These are phyloP conservation scores for Dentipellis sp. DNA, from an alignment of 768 basidiomycete species.

Conservation along the genomic window DNA sequence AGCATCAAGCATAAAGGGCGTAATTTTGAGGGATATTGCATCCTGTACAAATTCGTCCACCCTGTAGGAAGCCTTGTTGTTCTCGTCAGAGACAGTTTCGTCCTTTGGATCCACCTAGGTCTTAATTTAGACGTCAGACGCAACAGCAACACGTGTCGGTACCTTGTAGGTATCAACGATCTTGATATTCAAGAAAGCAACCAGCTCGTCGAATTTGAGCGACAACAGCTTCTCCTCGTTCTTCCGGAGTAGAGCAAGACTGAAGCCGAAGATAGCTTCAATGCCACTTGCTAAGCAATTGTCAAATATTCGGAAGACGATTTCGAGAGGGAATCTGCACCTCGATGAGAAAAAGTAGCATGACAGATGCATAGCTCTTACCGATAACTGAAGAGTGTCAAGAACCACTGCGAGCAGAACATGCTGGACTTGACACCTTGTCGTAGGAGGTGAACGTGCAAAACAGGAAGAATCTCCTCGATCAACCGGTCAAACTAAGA, in stretches of 20 bases:
- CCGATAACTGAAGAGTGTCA: slow-evolving; percentile 96
- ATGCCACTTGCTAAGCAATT: slow-evolving; percentile 95
- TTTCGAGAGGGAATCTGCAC: slow-evolving; percentile 79
- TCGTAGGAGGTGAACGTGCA: slow-evolving; percentile 88
- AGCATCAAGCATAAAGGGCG: slow-evolving; percentile 91
- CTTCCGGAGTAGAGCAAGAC: slow-evolving; percentile 75
- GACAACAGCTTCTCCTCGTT: slow-evolving; percentile 74
- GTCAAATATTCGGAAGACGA: slow-evolving; percentile 95
- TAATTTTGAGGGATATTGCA: slow-evolving; percentile 77
- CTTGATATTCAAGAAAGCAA: slow-evolving; percentile 71
- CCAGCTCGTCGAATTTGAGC: slow-evolving; percentile 87
- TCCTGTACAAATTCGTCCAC: slow-evolving; percentile 85
- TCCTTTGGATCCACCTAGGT: background rate
- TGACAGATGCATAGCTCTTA: slow-evolving; percentile 21
- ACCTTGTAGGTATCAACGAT: slow-evolving; percentile 81
- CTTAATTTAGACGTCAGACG: background rate
- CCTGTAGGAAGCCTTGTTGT: slow-evolving; percentile 33
- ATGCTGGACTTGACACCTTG: slow-evolving; percentile 96
- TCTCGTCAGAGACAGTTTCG: background rate
- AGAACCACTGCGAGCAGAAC: slow-evolving; percentile 98
- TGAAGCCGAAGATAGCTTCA: slow-evolving; percentile 95
- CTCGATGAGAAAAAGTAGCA: background rate
- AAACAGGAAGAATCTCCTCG: slow-evolving; percentile 86
- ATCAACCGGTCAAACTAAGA: slow-evolving; percentile 84
- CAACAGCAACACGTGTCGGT: background rate